Evolutionary conservation across 495 filamentous ascomycete species (phyloP), one percentile per base, ranked within the genome.

Genomic region (Trichoderma orchidacearum): DNA sequence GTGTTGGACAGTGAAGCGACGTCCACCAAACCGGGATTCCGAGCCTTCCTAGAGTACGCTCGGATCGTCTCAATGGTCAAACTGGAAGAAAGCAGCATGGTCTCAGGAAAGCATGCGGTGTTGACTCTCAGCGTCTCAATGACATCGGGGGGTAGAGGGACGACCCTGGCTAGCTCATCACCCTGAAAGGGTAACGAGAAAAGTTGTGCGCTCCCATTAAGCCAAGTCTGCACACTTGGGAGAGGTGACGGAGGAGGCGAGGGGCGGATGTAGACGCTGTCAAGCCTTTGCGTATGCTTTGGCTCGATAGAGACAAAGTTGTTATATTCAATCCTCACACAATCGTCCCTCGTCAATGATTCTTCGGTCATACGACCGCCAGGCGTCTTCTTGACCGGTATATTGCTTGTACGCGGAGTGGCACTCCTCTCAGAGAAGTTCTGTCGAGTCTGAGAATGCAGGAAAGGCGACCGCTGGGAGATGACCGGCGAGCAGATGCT

Each of bases 51-150:
- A 3, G 75, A 72, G 41, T 76, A 74, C 8, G 64, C 36, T 18
- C 75, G 72, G 41, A 77, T 74, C 0, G 68, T 75, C 55, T 77
- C 72, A 52, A 76, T 67, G 3, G 74, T 66, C 18, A 76, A 66
- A 55, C 70, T 74, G 1, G 67, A 68, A 2, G 72, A 69, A 31
- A 68, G 63, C 9, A 77, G 67, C 70, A 75, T 75, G 8, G 72
- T 72, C 25, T 75, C 73, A 4, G 73, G 73, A 36, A 75, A 75
- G 54, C 70, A 72, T 8, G 68, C 54, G 12, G 72, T 65, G 1
- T 66, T 69, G 2, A 74, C 63, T 36, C 68, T 62, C 17, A 75
- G 66, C 1, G 66, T 72, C 23, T 75, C 71, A 13, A 75, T 51
- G 2, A 75, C 64, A 6, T 74, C 65, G 3, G 67, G 64, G 0